Evolutionary conservation across 768 basidiomycete genomes (phyloP), one percentile per base, ranked within the genome.

Genomic region (Hirschioporus abietinus): DNA sequence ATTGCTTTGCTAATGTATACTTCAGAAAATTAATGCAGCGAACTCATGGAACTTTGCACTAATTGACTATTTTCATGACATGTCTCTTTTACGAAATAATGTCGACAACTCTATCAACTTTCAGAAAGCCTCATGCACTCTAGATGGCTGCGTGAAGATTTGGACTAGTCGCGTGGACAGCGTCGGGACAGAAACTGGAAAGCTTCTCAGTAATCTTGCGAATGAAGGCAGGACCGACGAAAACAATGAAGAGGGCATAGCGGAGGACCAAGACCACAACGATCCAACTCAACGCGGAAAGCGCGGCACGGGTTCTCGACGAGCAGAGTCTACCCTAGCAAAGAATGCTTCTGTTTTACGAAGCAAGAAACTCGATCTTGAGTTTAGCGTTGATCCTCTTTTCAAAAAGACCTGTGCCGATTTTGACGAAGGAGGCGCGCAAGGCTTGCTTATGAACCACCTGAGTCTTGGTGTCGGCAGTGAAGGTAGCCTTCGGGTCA

Each of bases 61-160:
- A 60, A 99, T 99, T 66, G 97, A 99, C 78, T 99, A 99, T 75
- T 99, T 99, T 75, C 94, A 97, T 71, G 96, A 99, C 75, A 95
- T 99, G 90, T 95, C 93, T 12, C 84, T 99, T 18, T 82, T 99
- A 42, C 85, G 97, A 61, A 98, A 99, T 76, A 88, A 91, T 68
- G 86, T 86, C 60, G 96, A 98, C 73, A 96, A 97, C 72, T 90
- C 92, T 17, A 99, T 99, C 83, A 99, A 99, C 78, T 99, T 99
- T 74, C 97, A 99, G 78, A 96, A 96, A 74, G 97, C 97, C 18
- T 96, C 94, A 0, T 96, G 90, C 75, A 99, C 97, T 0, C 86
- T 99, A 24, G 97, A 99, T 67, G 97, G 96, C 1, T 99, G 97
- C 76, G 95, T 99, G 76, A 99, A 99, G 80, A 98, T 99, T 68